Evolutionary conservation across 495 filamentous ascomycete species (phyloP).

Genomic region (Hypomontagnella submonticulosa): DNA sequence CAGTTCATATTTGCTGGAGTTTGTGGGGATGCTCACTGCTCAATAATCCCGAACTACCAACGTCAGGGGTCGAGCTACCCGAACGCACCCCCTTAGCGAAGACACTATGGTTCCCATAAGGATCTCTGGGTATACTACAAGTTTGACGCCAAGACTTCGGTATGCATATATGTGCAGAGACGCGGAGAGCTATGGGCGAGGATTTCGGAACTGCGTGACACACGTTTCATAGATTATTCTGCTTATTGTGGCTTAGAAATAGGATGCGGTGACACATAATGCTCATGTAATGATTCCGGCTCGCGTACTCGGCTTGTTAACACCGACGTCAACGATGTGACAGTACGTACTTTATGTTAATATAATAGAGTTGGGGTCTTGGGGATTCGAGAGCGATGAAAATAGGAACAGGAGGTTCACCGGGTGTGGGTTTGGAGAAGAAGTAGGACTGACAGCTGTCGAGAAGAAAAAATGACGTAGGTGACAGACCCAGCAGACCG

Average conservation of each 20-base stretch:
- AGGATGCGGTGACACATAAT: slow-evolving; percentile 25
- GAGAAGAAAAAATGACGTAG: slow-evolving; percentile 21
- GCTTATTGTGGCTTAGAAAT: slow-evolving; percentile 43
- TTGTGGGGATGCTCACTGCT: slow-evolving; percentile 22
- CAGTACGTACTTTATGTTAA: slow-evolving; percentile 8
- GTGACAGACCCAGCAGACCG: slow-evolving; percentile 8
- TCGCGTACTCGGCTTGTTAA: slow-evolving; percentile 17
- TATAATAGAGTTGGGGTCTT: slow-evolving; percentile 29
- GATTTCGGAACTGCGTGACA: background rate
- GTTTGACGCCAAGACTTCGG: slow-evolving; percentile 16
- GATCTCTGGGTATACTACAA: background rate
- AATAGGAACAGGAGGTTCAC: slow-evolving; percentile 7
- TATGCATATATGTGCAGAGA: background rate
- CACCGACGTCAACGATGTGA: slow-evolving; percentile 19
- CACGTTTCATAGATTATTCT: slow-evolving; percentile 9
- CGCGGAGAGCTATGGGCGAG: background rate
- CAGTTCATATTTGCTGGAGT: slow-evolving; percentile 33
- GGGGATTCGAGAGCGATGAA: slow-evolving; percentile 11
- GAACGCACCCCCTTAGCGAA: slow-evolving; percentile 21
- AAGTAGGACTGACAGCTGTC: background rate
- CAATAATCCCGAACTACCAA: slow-evolving; percentile 32
- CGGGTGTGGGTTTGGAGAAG: slow-evolving; percentile 23
- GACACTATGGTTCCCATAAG: background rate
- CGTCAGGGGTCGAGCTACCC: slow-evolving; percentile 6
- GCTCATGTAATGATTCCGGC: slow-evolving; percentile 33